phyloP scores from a whole-genome alignment of 208 protist genomes.

The Wallacemonas sp. region DNA sequence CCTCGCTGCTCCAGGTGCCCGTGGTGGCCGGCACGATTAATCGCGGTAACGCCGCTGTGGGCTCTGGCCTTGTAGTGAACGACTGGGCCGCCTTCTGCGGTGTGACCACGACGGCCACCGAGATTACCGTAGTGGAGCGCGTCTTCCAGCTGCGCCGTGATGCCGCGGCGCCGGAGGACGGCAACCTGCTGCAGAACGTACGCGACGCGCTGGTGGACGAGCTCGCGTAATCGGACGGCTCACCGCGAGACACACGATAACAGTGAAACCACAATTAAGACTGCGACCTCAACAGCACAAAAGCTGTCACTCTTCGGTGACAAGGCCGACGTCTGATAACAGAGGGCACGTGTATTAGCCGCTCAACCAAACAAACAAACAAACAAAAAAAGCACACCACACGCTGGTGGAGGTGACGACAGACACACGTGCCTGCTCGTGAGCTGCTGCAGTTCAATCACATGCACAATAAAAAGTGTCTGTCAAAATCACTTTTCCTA shows the following conservation, averaged over 20 bases:
- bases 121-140: slow-evolving; percentile 99
- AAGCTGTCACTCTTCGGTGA: too few species aligned
- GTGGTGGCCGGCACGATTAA: slow-evolving; percentile 99
- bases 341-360: too few species aligned
- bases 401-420: too few species aligned
- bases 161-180: slow-evolving; percentile 45
- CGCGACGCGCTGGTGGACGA: slow-evolving; percentile 88
- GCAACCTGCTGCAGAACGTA: slow-evolving; percentile 85
- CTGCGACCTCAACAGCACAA: too few species aligned
- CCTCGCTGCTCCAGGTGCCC: slow-evolving; percentile 97
- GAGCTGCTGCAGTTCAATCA: too few species aligned
- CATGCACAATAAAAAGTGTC: too few species aligned
- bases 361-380: slow-evolving; percentile 1
- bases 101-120: slow-evolving; percentile 98
- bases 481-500: too few species aligned
- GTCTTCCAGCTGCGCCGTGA: slow-evolving; percentile 98
- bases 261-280: too few species aligned
- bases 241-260: too few species aligned
- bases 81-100: slow-evolving; percentile 99
- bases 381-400: too few species aligned
- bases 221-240: slow-evolving; percentile 60
- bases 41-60: slow-evolving; percentile 95
- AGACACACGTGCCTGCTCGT: too few species aligned
- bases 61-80: slow-evolving; percentile 98
- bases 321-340: too few species aligned